A percentile compares a stretch with the other conserved stretches of the same genome.
phyloP scores from a whole-genome alignment of 2,329 filamentous ascomycete genomes.

The Helminthosporium solani region DNA sequence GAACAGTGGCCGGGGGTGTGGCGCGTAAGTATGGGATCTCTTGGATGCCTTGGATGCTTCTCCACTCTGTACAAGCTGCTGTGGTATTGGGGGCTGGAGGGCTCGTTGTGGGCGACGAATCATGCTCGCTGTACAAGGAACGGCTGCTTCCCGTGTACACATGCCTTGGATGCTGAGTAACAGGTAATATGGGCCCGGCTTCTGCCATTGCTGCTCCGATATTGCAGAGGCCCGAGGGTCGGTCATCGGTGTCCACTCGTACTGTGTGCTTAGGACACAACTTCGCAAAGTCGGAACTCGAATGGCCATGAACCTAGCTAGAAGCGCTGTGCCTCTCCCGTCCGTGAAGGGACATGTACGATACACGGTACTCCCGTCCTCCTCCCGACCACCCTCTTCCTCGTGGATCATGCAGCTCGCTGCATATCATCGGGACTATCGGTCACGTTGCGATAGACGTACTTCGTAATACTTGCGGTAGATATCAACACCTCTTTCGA shows the following conservation, averaged over 20 bases:
- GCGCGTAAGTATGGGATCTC: constrained; percentile 28
- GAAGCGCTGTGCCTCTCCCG: constrained; percentile 29
- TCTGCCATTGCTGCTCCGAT: constrained; percentile 4
- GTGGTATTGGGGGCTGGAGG: constrained; percentile 17
- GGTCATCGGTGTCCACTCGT: constrained; percentile 5
- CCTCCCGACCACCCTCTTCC: constrained; percentile 14
- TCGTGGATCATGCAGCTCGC: constrained; percentile 16
- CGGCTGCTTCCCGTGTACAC: constrained; percentile 2
- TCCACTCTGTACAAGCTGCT: constrained; percentile 4
- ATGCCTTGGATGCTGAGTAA: constrained; percentile 3
- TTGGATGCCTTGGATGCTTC: constrained; percentile 7
- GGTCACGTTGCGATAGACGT: constrained; percentile 8
- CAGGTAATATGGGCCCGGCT: constrained; percentile 5
- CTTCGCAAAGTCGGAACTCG: constrained; percentile 9
- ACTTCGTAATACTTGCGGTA: neutral
- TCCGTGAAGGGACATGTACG: constrained; percentile 10
- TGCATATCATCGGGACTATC: constrained; percentile 32
- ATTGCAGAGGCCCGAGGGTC: constrained; percentile 1
- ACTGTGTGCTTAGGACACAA: constrained; percentile 9
- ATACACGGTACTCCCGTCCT: constrained; percentile 7
- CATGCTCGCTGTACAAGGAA: constrained; percentile 11
- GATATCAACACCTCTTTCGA: constrained; percentile 5
- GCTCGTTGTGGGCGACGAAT: constrained; percentile 11
- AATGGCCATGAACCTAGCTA: constrained; percentile 12
- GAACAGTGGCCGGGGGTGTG: constrained; percentile 20